Conservation (phyloP, 2,329 filamentous ascomycete species). For the Ascochyta lentis region DNA sequence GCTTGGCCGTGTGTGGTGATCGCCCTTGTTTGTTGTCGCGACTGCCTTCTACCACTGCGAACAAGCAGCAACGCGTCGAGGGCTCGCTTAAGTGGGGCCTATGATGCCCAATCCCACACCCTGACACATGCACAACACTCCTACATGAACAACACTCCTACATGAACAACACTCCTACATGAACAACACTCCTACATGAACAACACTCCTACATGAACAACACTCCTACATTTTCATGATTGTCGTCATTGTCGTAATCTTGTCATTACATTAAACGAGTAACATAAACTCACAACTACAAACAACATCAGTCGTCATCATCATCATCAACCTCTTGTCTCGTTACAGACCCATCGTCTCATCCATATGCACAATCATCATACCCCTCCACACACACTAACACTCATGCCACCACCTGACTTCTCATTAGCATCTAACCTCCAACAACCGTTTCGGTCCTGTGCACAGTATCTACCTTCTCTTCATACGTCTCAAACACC, state of each 20-base stretch:
- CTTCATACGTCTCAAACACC: conserved; percentile 45
- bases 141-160: too few species aligned
- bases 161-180: too few species aligned
- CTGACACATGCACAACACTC: too few species aligned
- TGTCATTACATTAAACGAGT: neutral
- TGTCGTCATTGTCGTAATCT: too few species aligned
- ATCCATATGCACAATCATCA: neutral
- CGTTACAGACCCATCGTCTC: conserved; percentile 3
- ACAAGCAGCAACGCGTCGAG: conserved; percentile 12
- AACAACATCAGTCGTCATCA: neutral
- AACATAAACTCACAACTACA: neutral
- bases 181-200: too few species aligned
- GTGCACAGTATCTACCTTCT: conserved; percentile 38
- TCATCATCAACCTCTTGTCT: conserved; percentile 3
- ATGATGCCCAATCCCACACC: conserved; percentile 8
- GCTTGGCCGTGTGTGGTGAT: conserved; percentile 5
- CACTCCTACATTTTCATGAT: too few species aligned
- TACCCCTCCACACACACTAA: neutral
- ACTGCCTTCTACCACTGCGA: conserved; percentile 6
- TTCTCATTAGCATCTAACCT: conserved; percentile 16
- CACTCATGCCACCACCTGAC: conserved; percentile 15
- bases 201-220: too few species aligned
- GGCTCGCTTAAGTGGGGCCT: conserved; percentile 11
- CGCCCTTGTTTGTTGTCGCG: conserved; percentile 31
- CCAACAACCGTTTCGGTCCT: conserved; percentile 28